Conservation (phyloP, 2,329 filamentous ascomycete species). For the Pyrenophora teres region DNA sequence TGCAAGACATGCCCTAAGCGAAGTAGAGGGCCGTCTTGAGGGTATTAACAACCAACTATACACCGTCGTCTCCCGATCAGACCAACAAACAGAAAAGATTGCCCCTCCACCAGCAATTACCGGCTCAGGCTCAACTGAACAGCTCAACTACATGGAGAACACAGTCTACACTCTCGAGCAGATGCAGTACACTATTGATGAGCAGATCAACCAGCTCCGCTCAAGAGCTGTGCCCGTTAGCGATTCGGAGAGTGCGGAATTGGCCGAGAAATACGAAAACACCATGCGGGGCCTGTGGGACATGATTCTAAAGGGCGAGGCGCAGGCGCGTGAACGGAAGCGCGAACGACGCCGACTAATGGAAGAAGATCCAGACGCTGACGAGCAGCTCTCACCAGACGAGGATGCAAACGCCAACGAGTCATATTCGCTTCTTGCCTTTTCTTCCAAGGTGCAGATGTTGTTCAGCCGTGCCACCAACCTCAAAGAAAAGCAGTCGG, state of each 20-base stretch:
- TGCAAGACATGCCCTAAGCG: constrained; percentile 35
- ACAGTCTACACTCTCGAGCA: constrained; percentile 56
- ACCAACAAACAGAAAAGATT: constrained; percentile 57
- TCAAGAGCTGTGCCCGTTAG: constrained; percentile 23
- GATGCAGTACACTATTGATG: constrained; percentile 38
- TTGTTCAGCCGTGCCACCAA: constrained; percentile 76
- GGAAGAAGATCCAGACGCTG: constrained; percentile 62
- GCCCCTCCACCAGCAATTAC: constrained; percentile 63
- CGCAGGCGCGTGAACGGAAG: constrained; percentile 48
- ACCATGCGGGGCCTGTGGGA: constrained; percentile 59
- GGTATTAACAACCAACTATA: constrained; percentile 68
- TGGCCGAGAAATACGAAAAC: constrained; percentile 54
- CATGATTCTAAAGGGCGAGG: constrained; percentile 53
- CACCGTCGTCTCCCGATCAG: constrained; percentile 48
- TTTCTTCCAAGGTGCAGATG: constrained; percentile 78
- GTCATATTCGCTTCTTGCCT: constrained; percentile 73
- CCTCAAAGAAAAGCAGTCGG: constrained; percentile 84
- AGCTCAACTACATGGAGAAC: constrained; percentile 70
- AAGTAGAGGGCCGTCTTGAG: constrained; percentile 49
- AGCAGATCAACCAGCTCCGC: constrained; percentile 36
- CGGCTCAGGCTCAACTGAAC: constrained; percentile 65
- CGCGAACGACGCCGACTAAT: constrained; percentile 39
- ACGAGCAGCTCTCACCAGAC: constrained; percentile 65
- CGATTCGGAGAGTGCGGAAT: constrained; percentile 30
- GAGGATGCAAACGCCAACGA: constrained; percentile 64